These are phyloP conservation scores for Aspergillus piperis DNA, from an alignment of 2,329 filamentous ascomycete genomes.

Conservation along the genomic window DNA sequence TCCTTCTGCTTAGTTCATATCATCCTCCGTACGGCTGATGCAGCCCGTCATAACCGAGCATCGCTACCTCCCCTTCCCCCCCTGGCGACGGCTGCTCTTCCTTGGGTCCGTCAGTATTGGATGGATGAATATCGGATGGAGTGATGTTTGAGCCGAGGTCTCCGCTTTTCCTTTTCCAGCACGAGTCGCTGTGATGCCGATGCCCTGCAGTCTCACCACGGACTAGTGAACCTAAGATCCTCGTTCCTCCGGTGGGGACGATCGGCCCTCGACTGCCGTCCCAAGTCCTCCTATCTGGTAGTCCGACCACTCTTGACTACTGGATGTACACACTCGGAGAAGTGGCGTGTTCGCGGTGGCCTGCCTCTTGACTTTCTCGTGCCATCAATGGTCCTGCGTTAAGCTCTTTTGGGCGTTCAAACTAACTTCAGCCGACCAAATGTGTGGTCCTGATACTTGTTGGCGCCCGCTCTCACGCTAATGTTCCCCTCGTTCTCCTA, in stretches of 20 bases:
- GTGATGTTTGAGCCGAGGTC: constrained; percentile 13
- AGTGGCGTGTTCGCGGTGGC: constrained; percentile 19
- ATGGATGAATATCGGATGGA: not conserved
- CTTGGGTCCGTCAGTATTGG: not conserved
- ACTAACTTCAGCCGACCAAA: constrained; percentile 7
- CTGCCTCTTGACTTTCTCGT: constrained; percentile 1
- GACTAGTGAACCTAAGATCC: constrained; percentile 23
- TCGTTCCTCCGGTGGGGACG: constrained; percentile 28
- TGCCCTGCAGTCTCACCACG: constrained; percentile 14
- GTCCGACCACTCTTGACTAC: constrained; percentile 8
- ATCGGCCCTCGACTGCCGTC: constrained; percentile 29
- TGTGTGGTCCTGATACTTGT: constrained; percentile 5
- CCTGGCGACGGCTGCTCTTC: not conserved
- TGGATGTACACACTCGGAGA: constrained; percentile 17
- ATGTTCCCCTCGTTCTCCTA: constrained; percentile 16
- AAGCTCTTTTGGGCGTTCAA: constrained; percentile 11
- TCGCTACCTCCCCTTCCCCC: not conserved
- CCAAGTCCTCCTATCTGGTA: constrained; percentile 16
- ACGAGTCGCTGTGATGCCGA: constrained; percentile 19
- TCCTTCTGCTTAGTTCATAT: not conserved
- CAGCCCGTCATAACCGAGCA: not conserved
- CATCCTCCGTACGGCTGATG: not conserved
- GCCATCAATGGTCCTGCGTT: constrained; percentile 14
- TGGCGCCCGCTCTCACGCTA: constrained; percentile 12
- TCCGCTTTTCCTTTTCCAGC: constrained; percentile 13